Base-by-base conservation (phyloP, 495 filamentous ascomycete species). In the Aspergillus saccharolyticus region DNA sequence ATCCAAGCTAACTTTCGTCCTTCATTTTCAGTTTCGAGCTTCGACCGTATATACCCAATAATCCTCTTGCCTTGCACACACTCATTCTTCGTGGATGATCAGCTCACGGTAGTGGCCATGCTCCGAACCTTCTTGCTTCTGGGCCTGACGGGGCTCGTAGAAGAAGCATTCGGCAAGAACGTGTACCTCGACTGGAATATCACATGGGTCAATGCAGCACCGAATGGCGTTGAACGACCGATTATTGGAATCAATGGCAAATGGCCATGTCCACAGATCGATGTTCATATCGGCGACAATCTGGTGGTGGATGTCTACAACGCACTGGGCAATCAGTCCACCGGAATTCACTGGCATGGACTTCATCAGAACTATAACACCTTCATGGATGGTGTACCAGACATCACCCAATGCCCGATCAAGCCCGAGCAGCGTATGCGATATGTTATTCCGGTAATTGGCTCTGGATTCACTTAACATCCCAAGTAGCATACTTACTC, bases 301-400 rank as follows among this genome's bases (percentile, higher is more conserved):
- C 53, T 91, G 46, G 69, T 91, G 44, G 75, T 90, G 58, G 84
- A 88, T 60, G 77, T 87, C 53, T 65, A 80, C 53, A 91, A 91
- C 64, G 70, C 78, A 33, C 78, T 91, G 0, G 85, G 83, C 19
- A 84, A 89, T 57, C 76, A 88, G 55, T 73, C 76, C 17, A 88
- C 86, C 1, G 83, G 82, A 53, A 62, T 90, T 1, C 89, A 91
- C 70, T 91, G 86, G 66, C 88, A 91, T 67, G 88, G 88, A 20
- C 69, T 90, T 44, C 87, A 82, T 68, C 82, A 85, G 68, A 77
- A 85, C 61, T 79, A 78, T 20, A 84, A 84, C 2, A 77, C 69
- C 8, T 65, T 78, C 10, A 89, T 89, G 88, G 88, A 91, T 69
- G 88, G 88, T 0, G 73, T 84, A 7, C 73, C 73, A 0, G 79